phyloP scores from a whole-genome alignment of 1,284 basidiomycete species.

The Irpex sp. region DNA sequence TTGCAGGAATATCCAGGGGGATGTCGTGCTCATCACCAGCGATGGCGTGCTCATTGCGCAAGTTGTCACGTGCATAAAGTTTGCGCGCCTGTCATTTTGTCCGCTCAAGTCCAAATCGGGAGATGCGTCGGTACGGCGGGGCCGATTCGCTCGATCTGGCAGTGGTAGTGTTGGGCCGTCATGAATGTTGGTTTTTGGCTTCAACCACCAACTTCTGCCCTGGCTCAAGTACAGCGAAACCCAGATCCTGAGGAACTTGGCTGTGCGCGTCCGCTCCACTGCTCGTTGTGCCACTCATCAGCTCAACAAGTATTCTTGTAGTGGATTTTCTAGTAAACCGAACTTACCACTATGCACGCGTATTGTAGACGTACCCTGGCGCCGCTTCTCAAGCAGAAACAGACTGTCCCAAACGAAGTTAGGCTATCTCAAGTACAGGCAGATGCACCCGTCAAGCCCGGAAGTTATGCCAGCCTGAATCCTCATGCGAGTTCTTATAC shows the following conservation, averaged over 20 bases:
- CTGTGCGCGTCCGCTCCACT: not conserved
- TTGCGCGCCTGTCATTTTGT: slow-evolving; percentile 6
- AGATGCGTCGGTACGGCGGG: not conserved
- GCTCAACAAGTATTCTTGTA: too few relatives aligned
- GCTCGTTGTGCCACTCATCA: not conserved
- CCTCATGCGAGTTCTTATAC: not conserved
- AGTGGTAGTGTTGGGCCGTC: not conserved
- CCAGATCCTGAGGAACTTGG: too few relatives aligned
- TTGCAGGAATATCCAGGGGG: not conserved
- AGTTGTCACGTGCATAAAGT: slow-evolving; percentile 12
- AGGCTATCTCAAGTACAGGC: not conserved
- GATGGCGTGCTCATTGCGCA: slow-evolving; percentile 25
- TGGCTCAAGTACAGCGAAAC: too few relatives aligned
- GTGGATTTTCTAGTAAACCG: too few relatives aligned
- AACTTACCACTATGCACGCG: not conserved
- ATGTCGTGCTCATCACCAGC: slow-evolving; percentile 3
- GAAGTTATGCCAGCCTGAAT: not conserved
- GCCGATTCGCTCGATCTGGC: not conserved
- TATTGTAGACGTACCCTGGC: not conserved
- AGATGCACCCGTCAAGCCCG: not conserved
- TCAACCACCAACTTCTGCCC: not conserved
- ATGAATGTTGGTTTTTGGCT: not conserved
- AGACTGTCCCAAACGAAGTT: not conserved
- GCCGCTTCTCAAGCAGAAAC: not conserved
- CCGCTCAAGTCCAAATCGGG: not conserved